phyloP scores from a whole-genome alignment of 495 filamentous ascomycete species.

The Trichoderma virens region DNA sequence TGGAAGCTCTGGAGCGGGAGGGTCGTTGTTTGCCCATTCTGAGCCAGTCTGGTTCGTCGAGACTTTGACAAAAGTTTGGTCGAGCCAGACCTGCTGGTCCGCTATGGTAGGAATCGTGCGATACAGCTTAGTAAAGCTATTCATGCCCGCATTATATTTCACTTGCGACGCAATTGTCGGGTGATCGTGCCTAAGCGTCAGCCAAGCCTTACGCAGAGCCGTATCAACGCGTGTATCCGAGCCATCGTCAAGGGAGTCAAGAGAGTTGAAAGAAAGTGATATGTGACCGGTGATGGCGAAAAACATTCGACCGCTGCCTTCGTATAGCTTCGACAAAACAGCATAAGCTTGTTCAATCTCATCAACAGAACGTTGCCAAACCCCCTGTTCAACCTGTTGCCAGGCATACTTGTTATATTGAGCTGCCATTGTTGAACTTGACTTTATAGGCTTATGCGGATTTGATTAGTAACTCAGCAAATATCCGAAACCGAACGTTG shows the following conservation, averaged over 20 bases:
- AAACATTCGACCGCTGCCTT: constrained; percentile 29
- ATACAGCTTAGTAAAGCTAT: constrained; percentile 35
- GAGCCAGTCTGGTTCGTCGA: constrained; percentile 21
- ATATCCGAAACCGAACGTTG: no score
- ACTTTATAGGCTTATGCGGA: no score
- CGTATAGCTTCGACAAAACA: constrained; percentile 26
- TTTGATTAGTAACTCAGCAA: no score
- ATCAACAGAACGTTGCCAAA: constrained; percentile 38
- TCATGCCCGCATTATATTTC: constrained; percentile 17
- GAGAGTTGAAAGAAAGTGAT: constrained; percentile 14
- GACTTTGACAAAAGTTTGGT: constrained; percentile 29
- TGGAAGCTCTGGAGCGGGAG: constrained; percentile 27
- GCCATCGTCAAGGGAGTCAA: not conserved
- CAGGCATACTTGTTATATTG: no score
- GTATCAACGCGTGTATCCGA: constrained; percentile 16
- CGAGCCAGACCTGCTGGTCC: constrained; percentile 26
- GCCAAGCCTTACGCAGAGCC: constrained; percentile 34
- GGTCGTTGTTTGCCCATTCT: constrained; percentile 37
- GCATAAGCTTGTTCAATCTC: constrained; percentile 39
- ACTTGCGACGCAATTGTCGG: constrained; percentile 37
- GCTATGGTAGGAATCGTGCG: constrained; percentile 9
- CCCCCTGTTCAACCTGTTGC: no score
- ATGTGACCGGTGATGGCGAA: constrained; percentile 32
- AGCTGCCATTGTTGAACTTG: no score
- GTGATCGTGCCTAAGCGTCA: constrained; percentile 31